A percentile compares a stretch with the other conserved stretches of the same genome.
These are phyloP conservation scores for Pulveroboletus sp. DNA, from an alignment of 768 basidiomycete genomes.

Conservation along the genomic window DNA sequence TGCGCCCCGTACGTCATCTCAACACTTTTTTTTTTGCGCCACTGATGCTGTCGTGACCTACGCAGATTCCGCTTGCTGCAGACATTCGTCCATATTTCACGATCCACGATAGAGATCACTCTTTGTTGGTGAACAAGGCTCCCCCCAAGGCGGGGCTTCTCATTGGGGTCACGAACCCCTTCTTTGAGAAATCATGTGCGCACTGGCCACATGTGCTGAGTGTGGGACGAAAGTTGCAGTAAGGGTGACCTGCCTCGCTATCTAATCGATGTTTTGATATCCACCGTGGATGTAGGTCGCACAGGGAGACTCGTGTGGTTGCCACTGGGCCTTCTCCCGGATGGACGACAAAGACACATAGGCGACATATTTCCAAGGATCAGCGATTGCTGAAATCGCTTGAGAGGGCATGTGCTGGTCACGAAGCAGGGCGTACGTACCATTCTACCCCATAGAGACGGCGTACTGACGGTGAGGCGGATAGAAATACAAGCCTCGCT, in stretches of 20 bases:
- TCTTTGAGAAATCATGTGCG: slow-evolving; percentile 70
- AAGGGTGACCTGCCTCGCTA: slow-evolving; percentile 16
- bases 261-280: neutral
- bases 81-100: slow-evolving; percentile 95
- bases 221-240: slow-evolving; percentile 51
- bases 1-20: slow-evolving; percentile 62
- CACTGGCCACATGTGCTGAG: slow-evolving; percentile 87
- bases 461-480: neutral
- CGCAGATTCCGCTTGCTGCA: slow-evolving; percentile 72
- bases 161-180: slow-evolving; percentile 85
- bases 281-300: neutral
- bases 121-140: slow-evolving; percentile 70
- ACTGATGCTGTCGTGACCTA: neutral
- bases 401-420: slow-evolving; percentile 54
- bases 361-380: slow-evolving; percentile 83
- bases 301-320: slow-evolving; percentile 2
- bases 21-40: neutral
- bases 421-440: slow-evolving; percentile 48
- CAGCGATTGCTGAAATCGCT: slow-evolving; percentile 64
- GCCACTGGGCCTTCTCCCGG: slow-evolving; percentile 56
- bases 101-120: slow-evolving; percentile 87
- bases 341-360: slow-evolving; percentile 76
- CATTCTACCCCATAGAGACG: neutral
- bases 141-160: slow-evolving; percentile 74
- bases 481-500: slow-evolving; percentile 61